phyloP scores from a whole-genome alignment of 257 asterid genomes.

The Rubia yunnanensis region DNA sequence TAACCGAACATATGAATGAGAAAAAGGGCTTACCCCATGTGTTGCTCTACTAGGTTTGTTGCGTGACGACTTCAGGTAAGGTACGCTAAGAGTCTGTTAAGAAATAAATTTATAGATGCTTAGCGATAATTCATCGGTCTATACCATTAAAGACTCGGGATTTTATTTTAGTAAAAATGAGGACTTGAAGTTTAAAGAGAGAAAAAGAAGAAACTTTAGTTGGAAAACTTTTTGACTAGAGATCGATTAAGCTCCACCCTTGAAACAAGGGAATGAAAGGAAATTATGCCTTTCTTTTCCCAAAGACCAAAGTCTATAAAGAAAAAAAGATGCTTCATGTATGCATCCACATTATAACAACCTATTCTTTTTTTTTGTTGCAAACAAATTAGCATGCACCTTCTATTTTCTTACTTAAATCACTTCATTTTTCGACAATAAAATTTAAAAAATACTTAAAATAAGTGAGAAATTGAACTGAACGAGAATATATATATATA shows the following conservation, averaged over 20 bases:
- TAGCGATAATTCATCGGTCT: too few species aligned
- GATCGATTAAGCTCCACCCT: neutral
- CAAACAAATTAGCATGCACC: neutral
- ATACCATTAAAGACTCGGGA: too few species aligned
- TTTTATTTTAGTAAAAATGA: too few species aligned
- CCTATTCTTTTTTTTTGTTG: neutral
- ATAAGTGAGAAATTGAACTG: too few species aligned
- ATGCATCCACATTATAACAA: neutral
- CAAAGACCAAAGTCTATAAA: neutral
- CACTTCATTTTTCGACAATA: neutral
- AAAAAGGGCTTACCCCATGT: slow-evolving; percentile 41
- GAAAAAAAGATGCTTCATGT: neutral
- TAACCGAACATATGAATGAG: too few species aligned
- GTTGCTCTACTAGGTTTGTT: slow-evolving; percentile 36
- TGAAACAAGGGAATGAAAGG: slow-evolving; percentile 3
- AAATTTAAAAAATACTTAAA: too few species aligned
- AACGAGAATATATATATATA: too few species aligned
- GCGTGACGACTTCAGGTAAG: slow-evolving; percentile 70
- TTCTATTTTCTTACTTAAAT: too few species aligned
- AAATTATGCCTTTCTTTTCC: neutral
- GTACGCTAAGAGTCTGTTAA: slow-evolving; percentile 75
- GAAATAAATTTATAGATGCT: neutral
- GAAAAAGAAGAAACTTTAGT: neutral
- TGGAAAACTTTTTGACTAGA: neutral
- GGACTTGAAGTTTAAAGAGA: neutral